Base-by-base conservation (phyloP, 2,329 filamentous ascomycete species). In the Tolypocladium sp. region DNA sequence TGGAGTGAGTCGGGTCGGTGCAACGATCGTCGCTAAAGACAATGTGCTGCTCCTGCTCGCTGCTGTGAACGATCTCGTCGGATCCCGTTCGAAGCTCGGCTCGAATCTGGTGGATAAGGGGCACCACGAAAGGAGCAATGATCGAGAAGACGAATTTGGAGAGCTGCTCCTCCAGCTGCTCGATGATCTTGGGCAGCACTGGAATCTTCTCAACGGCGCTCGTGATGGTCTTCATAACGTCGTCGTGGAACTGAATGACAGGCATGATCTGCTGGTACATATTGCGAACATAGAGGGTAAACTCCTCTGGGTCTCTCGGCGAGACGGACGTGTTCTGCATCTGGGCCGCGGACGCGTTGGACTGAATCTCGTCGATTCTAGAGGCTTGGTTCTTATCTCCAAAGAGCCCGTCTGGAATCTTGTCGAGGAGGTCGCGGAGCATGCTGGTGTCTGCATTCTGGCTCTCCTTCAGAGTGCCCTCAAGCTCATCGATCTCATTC, bases 81-180 rank as follows among this genome's bases (percentile, higher is more conserved):
- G 91, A 94, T 38, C 92, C 92, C 4, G 89, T 92, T 65, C 87
- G 86, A 52, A 97, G 85, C 77, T 96, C 92, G 44, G 82, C 84
- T 78, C 94, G 93, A 76, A 96, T 86, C 76, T 96, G 91, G 58
- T 82, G 79, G 69, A 97, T 90, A 66, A 97, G 85, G 1, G 92
- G 92, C 22, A 96, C 78, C 44, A 97, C 81, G 65, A 92, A 94
- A 8, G 92, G 92, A 1, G 92, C 92, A 64, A 97, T 85, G 58
- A 96, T 81, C n/a, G 88, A 90, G 75, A 96, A 96, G 61, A 96
- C 90, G 72, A 95, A 96, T 67, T 93, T 76, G 58, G 89, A 94
- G 63, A 96, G 81, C 74, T 96, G 89, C 62, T 96, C 90, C 73
- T 93, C 88, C 20, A 96, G 76, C 71, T 96, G 86, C 75, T 96